Evolutionary conservation across 345 rosid species (phyloP).

Genomic region (Brassica juncea): DNA sequence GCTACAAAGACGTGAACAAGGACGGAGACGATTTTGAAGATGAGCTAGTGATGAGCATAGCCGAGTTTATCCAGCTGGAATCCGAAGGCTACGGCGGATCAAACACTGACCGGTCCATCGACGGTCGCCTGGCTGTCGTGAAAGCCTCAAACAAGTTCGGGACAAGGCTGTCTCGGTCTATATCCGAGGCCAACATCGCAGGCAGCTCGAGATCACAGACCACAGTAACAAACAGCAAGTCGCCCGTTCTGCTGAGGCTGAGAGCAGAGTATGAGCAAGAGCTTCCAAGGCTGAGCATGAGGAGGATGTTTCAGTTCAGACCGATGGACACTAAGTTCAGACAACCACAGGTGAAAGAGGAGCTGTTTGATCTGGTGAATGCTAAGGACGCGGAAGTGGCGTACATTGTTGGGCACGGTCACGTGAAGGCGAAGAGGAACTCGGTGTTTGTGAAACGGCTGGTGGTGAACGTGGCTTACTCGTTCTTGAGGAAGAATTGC

Average conservation of each 20-base stretch:
- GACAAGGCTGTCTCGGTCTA: slow-evolving; percentile 59
- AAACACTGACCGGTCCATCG: slow-evolving; percentile 54
- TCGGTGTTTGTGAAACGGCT: slow-evolving; percentile 72
- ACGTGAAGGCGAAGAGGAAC: slow-evolving; percentile 69
- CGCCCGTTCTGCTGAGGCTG: slow-evolving; percentile 57
- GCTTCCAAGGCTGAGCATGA: slow-evolving; percentile 47
- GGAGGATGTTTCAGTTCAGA: slow-evolving; percentile 57
- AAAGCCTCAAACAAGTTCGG: slow-evolving; percentile 77
- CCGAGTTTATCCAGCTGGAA: slow-evolving; percentile 92
- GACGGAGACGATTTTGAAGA: slow-evolving; percentile 74
- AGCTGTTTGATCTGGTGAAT: slow-evolving; percentile 72
- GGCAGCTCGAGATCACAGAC: slow-evolving; percentile 47
- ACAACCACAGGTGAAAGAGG: slow-evolving; percentile 69
- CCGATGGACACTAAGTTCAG: slow-evolving; percentile 57
- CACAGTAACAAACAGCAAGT: slow-evolving; percentile 59
- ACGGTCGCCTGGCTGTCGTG: slow-evolving; percentile 79
- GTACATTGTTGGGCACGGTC: slow-evolving; percentile 71
- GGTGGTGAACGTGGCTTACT: slow-evolving; percentile 66
- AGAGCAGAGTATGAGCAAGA: slow-evolving; percentile 68
- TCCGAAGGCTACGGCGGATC: slow-evolving; percentile 63
- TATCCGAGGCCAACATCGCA: slow-evolving; percentile 44
- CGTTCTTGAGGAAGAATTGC: slow-evolving; percentile 84
- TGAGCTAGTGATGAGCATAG: slow-evolving; percentile 81
- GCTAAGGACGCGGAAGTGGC: slow-evolving; percentile 80
- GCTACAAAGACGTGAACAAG: slow-evolving; percentile 81